Evolutionary conservation across 2,329 filamentous ascomycete genomes (phyloP).

Genomic region (Colletotrichum eleusines): DNA sequence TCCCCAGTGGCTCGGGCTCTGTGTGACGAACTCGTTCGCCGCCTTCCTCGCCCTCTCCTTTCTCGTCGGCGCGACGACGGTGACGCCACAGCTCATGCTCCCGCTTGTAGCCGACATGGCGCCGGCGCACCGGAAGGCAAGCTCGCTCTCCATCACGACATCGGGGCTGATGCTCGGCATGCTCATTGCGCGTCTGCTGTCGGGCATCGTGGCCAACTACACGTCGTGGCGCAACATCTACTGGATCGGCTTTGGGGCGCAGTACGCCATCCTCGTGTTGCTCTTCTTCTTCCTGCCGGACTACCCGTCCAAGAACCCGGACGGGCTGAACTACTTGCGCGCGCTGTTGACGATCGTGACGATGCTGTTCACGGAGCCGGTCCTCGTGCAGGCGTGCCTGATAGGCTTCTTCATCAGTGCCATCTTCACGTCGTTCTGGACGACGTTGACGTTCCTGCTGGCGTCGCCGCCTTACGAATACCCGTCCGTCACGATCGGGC

Average conservation of each 20-base stretch:
- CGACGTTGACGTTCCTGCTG: conserved; percentile 82
- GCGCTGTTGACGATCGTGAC: conserved; percentile 74
- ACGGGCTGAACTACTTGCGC: conserved; percentile 72
- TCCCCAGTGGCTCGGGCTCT: conserved; percentile 74
- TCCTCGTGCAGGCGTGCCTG: conserved; percentile 77
- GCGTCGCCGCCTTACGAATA: conserved; percentile 77
- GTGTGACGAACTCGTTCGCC: conserved; percentile 73
- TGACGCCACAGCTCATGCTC: conserved; percentile 84
- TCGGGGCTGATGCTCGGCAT: conserved; percentile 82
- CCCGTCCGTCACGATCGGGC: conserved; percentile 74
- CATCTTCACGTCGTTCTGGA: conserved; percentile 67
- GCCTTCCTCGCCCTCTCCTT: conserved; percentile 79
- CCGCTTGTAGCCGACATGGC: conserved; percentile 85
- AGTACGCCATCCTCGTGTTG: conserved; percentile 73
- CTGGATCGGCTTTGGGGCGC: conserved; percentile 80
- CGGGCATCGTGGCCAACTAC: conserved; percentile 80
- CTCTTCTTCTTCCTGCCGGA: conserved; percentile 84
- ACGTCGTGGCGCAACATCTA: conserved; percentile 83
- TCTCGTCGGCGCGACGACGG: conserved; percentile 80
- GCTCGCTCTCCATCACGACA: conserved; percentile 79
- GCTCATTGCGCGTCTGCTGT: conserved; percentile 79
- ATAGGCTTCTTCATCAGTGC: conserved; percentile 71
- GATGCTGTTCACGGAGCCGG: conserved; percentile 73
- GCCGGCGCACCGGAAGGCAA: conserved; percentile 74
- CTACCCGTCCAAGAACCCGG: conserved; percentile 80